Conservation (phyloP, 2,329 filamentous ascomycete genomes). For the Ophiostoma sp. region DNA sequence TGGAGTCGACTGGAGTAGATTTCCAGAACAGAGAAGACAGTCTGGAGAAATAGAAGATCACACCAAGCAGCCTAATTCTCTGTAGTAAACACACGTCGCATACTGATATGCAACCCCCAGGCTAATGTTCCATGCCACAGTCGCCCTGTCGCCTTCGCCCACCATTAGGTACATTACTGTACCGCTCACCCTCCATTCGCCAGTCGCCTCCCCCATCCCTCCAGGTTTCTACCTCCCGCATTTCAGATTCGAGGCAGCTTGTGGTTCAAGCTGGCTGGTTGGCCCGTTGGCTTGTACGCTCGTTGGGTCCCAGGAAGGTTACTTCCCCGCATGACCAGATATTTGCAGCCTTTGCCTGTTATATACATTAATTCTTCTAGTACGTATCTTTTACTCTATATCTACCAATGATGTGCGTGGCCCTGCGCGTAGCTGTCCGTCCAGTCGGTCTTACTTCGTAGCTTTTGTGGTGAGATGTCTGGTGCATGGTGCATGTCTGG, state of each 20-base stretch:
- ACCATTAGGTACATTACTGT: not conserved
- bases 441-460: slow-evolving; percentile 26
- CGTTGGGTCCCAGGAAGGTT: not conserved
- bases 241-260: not conserved
- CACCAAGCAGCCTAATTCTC: not conserved
- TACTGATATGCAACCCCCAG: not conserved
- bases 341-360: not conserved
- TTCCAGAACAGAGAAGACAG: not conserved
- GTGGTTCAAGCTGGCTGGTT: not conserved
- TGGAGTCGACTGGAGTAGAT: not conserved
- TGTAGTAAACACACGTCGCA: not conserved
- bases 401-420: not conserved
- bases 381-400: not conserved
- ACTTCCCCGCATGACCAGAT: slow-evolving; percentile 1
- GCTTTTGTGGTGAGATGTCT: slow-evolving; percentile 19
- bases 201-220: not conserved
- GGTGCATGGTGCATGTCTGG: not conserved
- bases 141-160: not conserved
- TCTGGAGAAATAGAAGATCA: not conserved
- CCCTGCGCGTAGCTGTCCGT: not conserved
- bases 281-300: not conserved
- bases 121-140: not conserved
- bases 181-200: not conserved
- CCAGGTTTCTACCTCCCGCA: not conserved
- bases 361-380: not conserved